Evolutionary conservation across 805 yeast species (phyloP).

Genomic region (Candida ascalaphidarum): DNA sequence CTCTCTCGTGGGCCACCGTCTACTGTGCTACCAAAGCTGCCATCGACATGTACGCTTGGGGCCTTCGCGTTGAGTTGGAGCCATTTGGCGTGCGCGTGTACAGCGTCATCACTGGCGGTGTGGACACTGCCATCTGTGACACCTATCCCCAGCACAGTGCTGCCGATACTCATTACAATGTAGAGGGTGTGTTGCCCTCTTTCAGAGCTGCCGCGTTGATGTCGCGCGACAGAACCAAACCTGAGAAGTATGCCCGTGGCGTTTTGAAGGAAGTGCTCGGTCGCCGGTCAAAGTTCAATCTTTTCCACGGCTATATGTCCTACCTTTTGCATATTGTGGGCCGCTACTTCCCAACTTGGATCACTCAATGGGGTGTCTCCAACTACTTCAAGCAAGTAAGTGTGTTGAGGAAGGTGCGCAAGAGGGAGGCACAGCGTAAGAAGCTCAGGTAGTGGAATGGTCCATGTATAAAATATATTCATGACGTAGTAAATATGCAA

Average conservation of each 20-base stretch:
- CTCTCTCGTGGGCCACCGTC: constrained; percentile 22
- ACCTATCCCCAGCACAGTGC: not conserved
- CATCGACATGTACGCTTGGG: constrained; percentile 24
- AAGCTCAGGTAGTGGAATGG: too few relatives aligned
- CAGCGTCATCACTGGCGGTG: constrained; percentile 31
- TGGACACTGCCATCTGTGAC: constrained; percentile 24
- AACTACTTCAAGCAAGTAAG: constrained; percentile 15
- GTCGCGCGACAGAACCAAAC: constrained; percentile 12
- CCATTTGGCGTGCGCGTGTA: constrained; percentile 32
- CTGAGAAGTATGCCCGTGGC: constrained; percentile 17
- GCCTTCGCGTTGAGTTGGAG: constrained; percentile 23
- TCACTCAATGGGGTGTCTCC: constrained; percentile 12
- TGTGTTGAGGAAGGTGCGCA: constrained; percentile 8
- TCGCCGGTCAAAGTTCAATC: constrained; percentile 15
- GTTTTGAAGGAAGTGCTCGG: constrained; percentile 11
- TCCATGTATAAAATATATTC: too few relatives aligned
- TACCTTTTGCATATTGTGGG: constrained; percentile 9
- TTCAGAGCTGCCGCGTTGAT: constrained; percentile 9
- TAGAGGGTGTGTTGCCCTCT: constrained; percentile 13
- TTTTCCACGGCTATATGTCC: constrained; percentile 18
- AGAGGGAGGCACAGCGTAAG: too few relatives aligned
- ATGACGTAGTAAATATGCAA: too few relatives aligned
- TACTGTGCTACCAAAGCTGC: constrained; percentile 34
- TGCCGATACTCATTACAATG: constrained; percentile 10
- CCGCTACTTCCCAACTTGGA: constrained; percentile 16